These are phyloP conservation scores for Serendipita indica DNA, from an alignment of 768 basidiomycete species.

Conservation along the genomic window DNA sequence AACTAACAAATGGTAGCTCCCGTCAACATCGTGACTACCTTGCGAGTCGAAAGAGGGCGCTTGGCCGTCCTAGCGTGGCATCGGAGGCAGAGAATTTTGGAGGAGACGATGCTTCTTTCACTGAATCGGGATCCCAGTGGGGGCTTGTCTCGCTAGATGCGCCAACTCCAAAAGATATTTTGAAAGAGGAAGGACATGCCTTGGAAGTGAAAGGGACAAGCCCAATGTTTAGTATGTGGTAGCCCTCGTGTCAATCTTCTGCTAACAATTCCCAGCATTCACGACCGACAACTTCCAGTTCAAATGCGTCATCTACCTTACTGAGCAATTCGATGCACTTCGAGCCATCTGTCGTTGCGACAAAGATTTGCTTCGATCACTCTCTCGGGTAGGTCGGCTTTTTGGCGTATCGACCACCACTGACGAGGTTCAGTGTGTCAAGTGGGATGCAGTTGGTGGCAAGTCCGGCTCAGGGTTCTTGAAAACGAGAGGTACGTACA, in stretches of 20 bases:
- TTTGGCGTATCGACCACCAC: neutral
- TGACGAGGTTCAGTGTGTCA: constrained; percentile 49
- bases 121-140: constrained; percentile 82
- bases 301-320: constrained; percentile 87
- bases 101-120: constrained; percentile 74
- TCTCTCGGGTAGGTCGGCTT: constrained; percentile 30
- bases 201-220: constrained; percentile 11
- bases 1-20: constrained; percentile 34
- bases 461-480: constrained; percentile 95
- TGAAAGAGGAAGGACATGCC: constrained; percentile 28
- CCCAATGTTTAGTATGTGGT: constrained; percentile 13
- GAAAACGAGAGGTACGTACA: constrained; percentile 68
- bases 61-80: constrained; percentile 34
- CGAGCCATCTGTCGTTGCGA: constrained; percentile 89
- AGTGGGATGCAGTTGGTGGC: constrained; percentile 91
- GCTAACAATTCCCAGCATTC: constrained; percentile 35
- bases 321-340: constrained; percentile 91
- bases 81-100: constrained; percentile 72
- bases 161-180: constrained; percentile 11
- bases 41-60: constrained; percentile 52
- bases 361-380: constrained; percentile 81
- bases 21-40: constrained; percentile 72
- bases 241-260: neutral
- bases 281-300: constrained; percentile 82
- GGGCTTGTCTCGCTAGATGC: constrained; percentile 78